phyloP scores from a whole-genome alignment of 768 basidiomycete species.

The Hirschioporus abietinus region DNA sequence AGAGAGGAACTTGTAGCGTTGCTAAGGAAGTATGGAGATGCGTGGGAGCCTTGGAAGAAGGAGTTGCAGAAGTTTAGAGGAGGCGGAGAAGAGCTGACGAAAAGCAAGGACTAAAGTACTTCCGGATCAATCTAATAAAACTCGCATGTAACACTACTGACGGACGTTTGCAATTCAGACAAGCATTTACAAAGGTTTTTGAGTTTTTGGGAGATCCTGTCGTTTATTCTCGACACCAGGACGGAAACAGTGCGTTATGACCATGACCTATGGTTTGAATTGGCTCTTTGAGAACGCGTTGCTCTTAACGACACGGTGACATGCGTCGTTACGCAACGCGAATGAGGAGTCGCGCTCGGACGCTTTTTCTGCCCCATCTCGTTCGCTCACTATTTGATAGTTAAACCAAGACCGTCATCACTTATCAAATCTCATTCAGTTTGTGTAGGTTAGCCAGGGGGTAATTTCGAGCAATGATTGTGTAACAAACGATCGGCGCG shows the following conservation, averaged over 20 bases:
- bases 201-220: background rate
- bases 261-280: background rate
- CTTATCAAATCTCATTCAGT: background rate
- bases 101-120: background rate
- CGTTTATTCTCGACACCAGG: background rate
- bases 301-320: background rate
- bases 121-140: background rate
- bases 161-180: background rate
- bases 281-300: background rate
- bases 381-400: background rate
- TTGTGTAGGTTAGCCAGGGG: background rate
- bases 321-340: background rate
- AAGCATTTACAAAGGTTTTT: background rate
- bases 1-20: slow-evolving; percentile 68
- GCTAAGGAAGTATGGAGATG: slow-evolving; percentile 79
- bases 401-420: background rate
- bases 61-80: slow-evolving; percentile 76
- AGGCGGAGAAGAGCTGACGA: slow-evolving; percentile 54
- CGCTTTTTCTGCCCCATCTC: background rate
- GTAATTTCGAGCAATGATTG: background rate
- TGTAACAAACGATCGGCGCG: background rate
- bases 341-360: background rate
- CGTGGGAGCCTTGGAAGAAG: slow-evolving; percentile 80
- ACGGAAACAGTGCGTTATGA: background rate
- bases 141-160: background rate